These are phyloP conservation scores for Karstenula rhodostoma DNA, from an alignment of 2,329 filamentous ascomycete genomes.

Conservation along the genomic window DNA sequence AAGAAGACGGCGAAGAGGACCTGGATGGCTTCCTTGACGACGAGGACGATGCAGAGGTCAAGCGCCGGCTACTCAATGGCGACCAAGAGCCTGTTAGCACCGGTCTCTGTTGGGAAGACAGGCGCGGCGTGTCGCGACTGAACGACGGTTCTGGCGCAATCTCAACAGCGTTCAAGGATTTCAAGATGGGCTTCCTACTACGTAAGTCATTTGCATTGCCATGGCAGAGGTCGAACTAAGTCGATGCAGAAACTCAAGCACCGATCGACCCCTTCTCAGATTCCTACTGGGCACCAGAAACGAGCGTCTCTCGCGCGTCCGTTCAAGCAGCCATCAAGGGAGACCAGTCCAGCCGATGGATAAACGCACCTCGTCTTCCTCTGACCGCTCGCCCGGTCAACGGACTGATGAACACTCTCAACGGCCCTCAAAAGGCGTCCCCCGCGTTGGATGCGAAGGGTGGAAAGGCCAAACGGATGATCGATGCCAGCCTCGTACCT, in stretches of 20 bases:
- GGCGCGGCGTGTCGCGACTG: conserved; percentile 50
- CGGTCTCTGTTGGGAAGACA: conserved; percentile 84
- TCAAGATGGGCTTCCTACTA: conserved; percentile 77
- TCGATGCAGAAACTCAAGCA: conserved; percentile 50
- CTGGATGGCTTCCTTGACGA: conserved; percentile 91
- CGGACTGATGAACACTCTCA: conserved; percentile 43
- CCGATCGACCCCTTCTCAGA: conserved; percentile 87
- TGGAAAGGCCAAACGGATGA: conserved; percentile 54
- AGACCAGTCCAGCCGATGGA: conserved; percentile 29
- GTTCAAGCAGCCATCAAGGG: conserved; percentile 25
- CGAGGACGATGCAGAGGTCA: conserved; percentile 69
- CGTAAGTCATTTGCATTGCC: conserved; percentile 58
- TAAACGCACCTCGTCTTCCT: conserved; percentile 54
- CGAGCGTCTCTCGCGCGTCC: conserved; percentile 22
- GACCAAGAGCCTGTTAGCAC: conserved; percentile 79
- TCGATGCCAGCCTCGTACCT: conserved; percentile 67
- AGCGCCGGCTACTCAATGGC: conserved; percentile 66
- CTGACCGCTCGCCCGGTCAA: conserved; percentile 50
- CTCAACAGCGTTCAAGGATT: conserved; percentile 63
- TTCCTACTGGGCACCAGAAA: conserved; percentile 72
- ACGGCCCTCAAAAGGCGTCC: conserved; percentile 26
- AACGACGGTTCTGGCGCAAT: conserved; percentile 56
- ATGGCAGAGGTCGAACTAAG: conserved; percentile 21
- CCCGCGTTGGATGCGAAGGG: conserved; percentile 37
- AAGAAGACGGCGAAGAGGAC: conserved; percentile 80